Conservation (phyloP, 305 asterid species). For the Fraxinus platypoda region DNA sequence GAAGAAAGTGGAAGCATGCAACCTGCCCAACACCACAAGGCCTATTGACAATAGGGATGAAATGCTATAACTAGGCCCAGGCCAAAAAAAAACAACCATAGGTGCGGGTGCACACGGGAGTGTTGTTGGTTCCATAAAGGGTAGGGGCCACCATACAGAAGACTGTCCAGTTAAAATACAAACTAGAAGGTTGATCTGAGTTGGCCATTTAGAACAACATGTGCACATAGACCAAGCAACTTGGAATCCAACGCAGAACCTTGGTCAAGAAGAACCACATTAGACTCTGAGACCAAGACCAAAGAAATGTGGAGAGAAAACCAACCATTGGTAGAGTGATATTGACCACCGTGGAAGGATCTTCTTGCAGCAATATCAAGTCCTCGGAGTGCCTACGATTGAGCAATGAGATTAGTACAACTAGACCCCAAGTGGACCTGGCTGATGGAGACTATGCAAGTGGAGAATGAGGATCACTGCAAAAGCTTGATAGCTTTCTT, state of each 20-base stretch:
- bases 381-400: neutral
- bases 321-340: neutral
- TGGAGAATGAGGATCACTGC: neutral
- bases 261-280: neutral
- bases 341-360: neutral
- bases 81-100: neutral
- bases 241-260: neutral
- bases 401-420: neutral
- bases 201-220: neutral
- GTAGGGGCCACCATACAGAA: neutral
- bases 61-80: neutral
- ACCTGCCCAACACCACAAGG: neutral
- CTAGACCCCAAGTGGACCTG: neutral
- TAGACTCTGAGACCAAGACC: neutral
- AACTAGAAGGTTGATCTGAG: neutral
- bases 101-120: neutral
- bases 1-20: neutral
- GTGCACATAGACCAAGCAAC: neutral
- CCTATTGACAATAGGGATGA: neutral
- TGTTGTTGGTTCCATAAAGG: neutral
- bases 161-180: neutral
- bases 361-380: neutral
- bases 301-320: neutral
- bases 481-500: neutral
- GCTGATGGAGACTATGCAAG: neutral